phyloP scores from a whole-genome alignment of 805 yeast genomes.

The Metschnikowia rubicola region DNA sequence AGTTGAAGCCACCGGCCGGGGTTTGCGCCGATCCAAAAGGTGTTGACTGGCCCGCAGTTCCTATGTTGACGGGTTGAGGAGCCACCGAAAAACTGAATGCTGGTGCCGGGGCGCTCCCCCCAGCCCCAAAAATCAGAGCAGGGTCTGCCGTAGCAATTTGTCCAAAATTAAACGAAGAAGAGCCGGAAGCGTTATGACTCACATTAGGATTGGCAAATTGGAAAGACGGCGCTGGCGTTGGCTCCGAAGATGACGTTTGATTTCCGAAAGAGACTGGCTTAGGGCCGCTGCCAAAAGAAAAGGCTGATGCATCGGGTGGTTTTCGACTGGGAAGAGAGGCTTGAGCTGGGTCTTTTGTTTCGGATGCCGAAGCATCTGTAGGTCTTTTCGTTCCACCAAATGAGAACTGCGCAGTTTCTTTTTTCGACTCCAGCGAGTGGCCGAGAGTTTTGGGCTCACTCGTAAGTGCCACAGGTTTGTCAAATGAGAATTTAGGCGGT shows the following conservation, averaged over 20 bases:
- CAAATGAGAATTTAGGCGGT: too few relatives aligned
- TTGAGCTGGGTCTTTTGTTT: too few relatives aligned
- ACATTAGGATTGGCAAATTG: constrained; percentile 10
- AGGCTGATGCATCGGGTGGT: not conserved
- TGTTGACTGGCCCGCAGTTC: constrained; percentile 5
- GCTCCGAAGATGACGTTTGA: constrained; percentile 5
- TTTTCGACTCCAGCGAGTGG: too few relatives aligned
- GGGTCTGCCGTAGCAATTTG: constrained; percentile 29
- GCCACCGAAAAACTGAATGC: constrained; percentile 14
- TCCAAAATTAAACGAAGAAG: constrained; percentile 16
- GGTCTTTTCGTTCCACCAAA: too few relatives aligned
- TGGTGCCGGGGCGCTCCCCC: constrained; percentile 15
- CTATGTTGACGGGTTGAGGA: constrained; percentile 1
- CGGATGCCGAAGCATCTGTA: too few relatives aligned
- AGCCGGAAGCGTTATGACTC: constrained; percentile 1
- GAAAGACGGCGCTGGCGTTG: constrained; percentile 13
- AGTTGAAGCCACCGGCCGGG: constrained; percentile 12
- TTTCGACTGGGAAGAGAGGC: too few relatives aligned
- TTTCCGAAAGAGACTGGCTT: constrained; percentile 1
- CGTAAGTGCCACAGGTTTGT: too few relatives aligned
- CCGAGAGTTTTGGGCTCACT: too few relatives aligned
- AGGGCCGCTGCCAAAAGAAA: constrained; percentile 1
- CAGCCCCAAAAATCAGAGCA: constrained; percentile 27
- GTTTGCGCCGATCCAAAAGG: constrained; percentile 4
- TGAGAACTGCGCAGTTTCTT: too few relatives aligned